These are phyloP conservation scores for Macroventuria anomochaeta DNA, from an alignment of 2,329 filamentous ascomycete genomes.

Conservation along the genomic window DNA sequence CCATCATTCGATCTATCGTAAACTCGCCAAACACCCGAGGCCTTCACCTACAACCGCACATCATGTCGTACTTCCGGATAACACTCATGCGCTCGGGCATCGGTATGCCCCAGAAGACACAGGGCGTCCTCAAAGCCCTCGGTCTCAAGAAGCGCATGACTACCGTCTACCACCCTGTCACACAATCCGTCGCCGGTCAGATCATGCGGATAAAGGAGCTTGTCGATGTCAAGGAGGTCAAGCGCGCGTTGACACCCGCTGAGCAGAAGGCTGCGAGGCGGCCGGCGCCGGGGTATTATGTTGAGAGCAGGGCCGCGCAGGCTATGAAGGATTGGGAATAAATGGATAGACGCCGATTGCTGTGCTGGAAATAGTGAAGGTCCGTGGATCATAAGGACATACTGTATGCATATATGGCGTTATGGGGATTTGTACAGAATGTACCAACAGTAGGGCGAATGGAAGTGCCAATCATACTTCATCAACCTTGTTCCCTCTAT, in stretches of 20 bases:
- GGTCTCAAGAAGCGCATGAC: slow-evolving; percentile 84
- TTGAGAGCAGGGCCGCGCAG: slow-evolving; percentile 64
- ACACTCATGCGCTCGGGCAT: slow-evolving; percentile 89
- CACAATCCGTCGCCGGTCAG: slow-evolving; percentile 81
- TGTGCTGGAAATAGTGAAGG: neutral
- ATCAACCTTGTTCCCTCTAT: too few species aligned
- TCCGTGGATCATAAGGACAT: neutral
- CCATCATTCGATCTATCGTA: neutral
- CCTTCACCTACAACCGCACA: slow-evolving; percentile 3
- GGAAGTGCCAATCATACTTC: too few species aligned
- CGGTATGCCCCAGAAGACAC: slow-evolving; percentile 77
- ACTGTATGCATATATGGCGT: neutral
- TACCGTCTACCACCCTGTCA: slow-evolving; percentile 88
- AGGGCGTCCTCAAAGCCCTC: slow-evolving; percentile 82
- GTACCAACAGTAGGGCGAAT: too few species aligned
- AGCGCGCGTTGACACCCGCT: slow-evolving; percentile 64
- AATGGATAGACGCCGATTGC: neutral
- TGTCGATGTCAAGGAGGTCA: slow-evolving; percentile 81
- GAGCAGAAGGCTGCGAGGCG: slow-evolving; percentile 75
- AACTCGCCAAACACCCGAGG: neutral
- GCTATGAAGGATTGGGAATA: slow-evolving; percentile 27
- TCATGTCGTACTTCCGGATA: slow-evolving; percentile 86
- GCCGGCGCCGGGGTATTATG: slow-evolving; percentile 80
- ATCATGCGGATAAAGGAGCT: slow-evolving; percentile 95
- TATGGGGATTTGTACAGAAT: neutral